Conservation (phyloP, 352 stramenopile genomes). For the Bremia lactucae region DNA sequence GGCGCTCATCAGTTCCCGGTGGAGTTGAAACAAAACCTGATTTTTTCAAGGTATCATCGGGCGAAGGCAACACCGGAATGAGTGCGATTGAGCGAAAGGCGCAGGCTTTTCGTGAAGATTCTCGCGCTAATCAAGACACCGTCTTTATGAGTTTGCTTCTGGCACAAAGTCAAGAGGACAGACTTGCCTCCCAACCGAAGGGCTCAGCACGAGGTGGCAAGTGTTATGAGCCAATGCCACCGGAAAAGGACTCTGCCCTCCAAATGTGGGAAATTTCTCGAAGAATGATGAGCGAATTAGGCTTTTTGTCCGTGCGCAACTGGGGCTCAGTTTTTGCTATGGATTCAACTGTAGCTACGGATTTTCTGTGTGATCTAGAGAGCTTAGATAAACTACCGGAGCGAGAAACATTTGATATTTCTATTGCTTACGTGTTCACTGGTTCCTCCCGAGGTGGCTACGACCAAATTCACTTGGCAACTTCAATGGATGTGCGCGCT, state of each 20-base stretch:
- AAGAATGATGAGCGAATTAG: conserved; percentile 76
- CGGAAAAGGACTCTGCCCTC: conserved; percentile 42
- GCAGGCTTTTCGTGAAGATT: conserved; percentile 38
- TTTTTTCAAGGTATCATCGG: conserved; percentile 25
- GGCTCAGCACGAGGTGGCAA: conserved; percentile 8
- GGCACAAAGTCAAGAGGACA: conserved; percentile 48
- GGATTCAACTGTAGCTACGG: conserved; percentile 31
- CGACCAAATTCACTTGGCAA: conserved; percentile 65
- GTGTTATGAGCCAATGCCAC: conserved; percentile 31
- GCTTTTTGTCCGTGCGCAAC: conserved; percentile 75
- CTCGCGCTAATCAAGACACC: conserved; percentile 41
- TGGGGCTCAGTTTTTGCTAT: conserved; percentile 80
- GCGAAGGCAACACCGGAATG: conserved; percentile 69
- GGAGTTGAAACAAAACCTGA: conserved; percentile 9
- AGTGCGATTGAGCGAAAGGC: conserved; percentile 58
- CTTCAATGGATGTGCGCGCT: conserved; percentile 30
- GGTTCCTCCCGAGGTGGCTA: conserved; percentile 57
- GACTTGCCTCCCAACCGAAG: conserved; percentile 19
- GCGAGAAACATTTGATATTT: conserved; percentile 77
- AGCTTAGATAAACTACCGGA: conserved; percentile 63
- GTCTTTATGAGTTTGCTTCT: conserved; percentile 60
- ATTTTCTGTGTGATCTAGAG: conserved; percentile 58
- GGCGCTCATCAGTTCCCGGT: conserved; percentile 26
- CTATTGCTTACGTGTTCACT: conserved; percentile 58
- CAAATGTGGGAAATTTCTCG: conserved; percentile 66